Percentiles rank a stretch among this genome's conserved stretches.
Evolutionary conservation across 179 eudicot species (phyloP).

Genomic region (Silene vulgaris): DNA sequence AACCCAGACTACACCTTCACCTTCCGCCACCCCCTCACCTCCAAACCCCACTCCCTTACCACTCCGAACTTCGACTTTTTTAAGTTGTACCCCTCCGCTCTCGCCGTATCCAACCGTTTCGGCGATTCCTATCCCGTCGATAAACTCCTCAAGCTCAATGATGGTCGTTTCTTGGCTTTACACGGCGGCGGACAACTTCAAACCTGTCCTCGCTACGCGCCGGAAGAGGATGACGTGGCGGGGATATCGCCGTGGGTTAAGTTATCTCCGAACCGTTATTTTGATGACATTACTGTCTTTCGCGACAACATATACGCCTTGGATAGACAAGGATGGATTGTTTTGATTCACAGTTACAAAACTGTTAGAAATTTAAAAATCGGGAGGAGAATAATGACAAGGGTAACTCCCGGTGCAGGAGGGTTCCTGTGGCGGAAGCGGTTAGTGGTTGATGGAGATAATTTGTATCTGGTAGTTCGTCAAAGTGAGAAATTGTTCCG

Average conservation of each 20-base stretch:
- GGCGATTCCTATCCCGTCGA: not conserved
- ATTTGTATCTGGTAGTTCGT: slow-evolving; percentile 1
- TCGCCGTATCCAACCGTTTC: not conserved
- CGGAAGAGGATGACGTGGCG: not conserved
- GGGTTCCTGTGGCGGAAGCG: not conserved
- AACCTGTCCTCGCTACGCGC: not conserved
- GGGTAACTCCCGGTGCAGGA: too few relatives aligned
- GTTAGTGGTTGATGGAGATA: not conserved
- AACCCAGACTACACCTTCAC: not conserved
- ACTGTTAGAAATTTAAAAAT: not conserved
- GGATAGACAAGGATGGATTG: not conserved
- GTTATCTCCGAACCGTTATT: not conserved
- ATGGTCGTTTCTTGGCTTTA: not conserved
- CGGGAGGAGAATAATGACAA: not conserved
- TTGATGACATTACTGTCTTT: not conserved
- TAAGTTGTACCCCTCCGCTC: not conserved
- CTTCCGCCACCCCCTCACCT: slow-evolving; percentile 1
- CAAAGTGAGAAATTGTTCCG: not conserved
- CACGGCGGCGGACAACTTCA: not conserved
- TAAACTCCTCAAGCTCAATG: not conserved
- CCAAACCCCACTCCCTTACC: not conserved
- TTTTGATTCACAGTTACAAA: not conserved
- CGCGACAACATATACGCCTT: not conserved
- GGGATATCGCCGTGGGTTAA: not conserved
- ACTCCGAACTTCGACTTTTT: not conserved